These are phyloP conservation scores for Penicillium pancosmium DNA, from an alignment of 495 filamentous ascomycete genomes.

Conservation along the genomic window DNA sequence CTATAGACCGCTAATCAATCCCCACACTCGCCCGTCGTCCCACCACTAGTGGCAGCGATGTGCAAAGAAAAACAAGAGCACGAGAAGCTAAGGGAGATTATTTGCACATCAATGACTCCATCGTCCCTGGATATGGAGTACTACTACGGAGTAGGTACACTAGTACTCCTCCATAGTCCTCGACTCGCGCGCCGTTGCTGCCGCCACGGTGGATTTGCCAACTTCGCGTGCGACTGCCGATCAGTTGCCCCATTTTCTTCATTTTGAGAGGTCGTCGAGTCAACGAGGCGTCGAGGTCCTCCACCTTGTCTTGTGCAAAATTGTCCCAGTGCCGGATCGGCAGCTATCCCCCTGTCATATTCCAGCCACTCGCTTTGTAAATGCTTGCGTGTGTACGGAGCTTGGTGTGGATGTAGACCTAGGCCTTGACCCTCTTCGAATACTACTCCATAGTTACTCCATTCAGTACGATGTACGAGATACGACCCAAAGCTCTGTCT, in stretches of 20 bases:
- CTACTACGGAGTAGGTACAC: no score
- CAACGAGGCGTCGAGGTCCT: background rate
- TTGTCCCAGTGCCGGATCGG: background rate
- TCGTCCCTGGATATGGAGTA: background rate
- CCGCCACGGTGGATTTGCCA: background rate
- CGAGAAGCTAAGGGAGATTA: slow-evolving; percentile 17
- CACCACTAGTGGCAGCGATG: slow-evolving; percentile 8
- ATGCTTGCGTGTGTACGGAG: background rate
- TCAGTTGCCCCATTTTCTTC: background rate
- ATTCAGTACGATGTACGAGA: no score
- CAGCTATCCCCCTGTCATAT: slow-evolving; percentile 1
- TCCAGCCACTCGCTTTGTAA: background rate
- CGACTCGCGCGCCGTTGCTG: background rate
- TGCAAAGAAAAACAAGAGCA: background rate
- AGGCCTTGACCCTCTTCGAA: no score
- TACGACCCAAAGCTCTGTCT: no score
- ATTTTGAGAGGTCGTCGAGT: background rate
- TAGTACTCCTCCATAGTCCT: background rate
- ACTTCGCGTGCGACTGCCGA: slow-evolving; percentile 1
- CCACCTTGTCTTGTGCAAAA: background rate
- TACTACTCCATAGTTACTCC: no score
- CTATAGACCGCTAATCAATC: slow-evolving; percentile 15
- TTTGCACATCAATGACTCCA: slow-evolving; percentile 18
- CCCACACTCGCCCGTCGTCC: slow-evolving; percentile 13
- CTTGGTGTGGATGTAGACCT: no score